These are phyloP conservation scores for Annulohypoxylon maeteangense DNA, from an alignment of 495 filamentous ascomycete species.

Conservation along the genomic window DNA sequence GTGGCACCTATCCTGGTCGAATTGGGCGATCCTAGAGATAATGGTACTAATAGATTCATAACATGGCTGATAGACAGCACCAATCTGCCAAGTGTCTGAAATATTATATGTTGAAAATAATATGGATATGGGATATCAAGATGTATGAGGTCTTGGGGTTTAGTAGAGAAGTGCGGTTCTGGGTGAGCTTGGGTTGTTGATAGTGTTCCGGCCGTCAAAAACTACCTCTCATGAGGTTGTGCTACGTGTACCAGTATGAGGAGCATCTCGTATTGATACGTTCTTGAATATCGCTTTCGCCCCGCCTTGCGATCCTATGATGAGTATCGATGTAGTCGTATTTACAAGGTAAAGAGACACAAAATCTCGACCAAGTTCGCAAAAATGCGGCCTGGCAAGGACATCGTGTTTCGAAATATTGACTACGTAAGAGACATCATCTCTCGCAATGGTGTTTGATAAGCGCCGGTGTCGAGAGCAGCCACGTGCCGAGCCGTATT, in stretches of 20 bases:
- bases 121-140: constrained; percentile 50
- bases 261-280: neutral
- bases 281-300: constrained; percentile 52
- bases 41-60: constrained; percentile 49
- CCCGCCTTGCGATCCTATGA: constrained; percentile 53
- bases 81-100: constrained; percentile 48
- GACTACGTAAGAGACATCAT: constrained; percentile 23
- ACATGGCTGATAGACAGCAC: constrained; percentile 46
- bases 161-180: constrained; percentile 57
- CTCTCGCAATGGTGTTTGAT: constrained; percentile 29
- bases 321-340: constrained; percentile 55
- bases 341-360: constrained; percentile 55
- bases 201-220: constrained; percentile 52
- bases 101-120: constrained; percentile 54
- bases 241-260: constrained; percentile 53
- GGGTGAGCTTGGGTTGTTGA: too few species aligned
- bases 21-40: constrained; percentile 45
- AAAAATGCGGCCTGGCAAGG: constrained; percentile 52
- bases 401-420: constrained; percentile 29
- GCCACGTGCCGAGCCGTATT: neutral
- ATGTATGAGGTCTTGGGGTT: constrained; percentile 57
- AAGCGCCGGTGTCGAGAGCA: constrained; percentile 13
- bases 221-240: constrained; percentile 60
- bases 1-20: constrained; percentile 54
- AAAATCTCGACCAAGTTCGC: constrained; percentile 58